These are phyloP conservation scores for Ilyonectria destructans DNA, from an alignment of 2,329 filamentous ascomycete species.

Conservation along the genomic window DNA sequence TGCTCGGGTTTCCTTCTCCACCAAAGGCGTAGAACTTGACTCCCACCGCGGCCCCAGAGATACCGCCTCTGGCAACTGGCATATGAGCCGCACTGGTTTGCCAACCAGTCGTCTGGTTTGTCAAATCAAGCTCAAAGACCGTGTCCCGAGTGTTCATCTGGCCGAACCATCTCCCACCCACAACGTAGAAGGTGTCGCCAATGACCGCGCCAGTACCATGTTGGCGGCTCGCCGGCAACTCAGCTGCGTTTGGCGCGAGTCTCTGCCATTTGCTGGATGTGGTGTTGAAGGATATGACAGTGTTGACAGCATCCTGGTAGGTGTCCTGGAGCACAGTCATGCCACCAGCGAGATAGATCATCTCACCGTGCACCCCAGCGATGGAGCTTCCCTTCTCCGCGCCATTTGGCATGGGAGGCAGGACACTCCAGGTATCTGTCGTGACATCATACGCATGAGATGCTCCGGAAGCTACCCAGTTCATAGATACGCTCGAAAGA, in stretches of 20 bases:
- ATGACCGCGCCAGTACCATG: constrained; percentile 54
- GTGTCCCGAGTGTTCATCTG: constrained; percentile 53
- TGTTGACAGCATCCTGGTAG: constrained; percentile 49
- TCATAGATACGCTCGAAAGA: neutral
- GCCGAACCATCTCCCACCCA: constrained; percentile 54
- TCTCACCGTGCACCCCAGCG: constrained; percentile 50
- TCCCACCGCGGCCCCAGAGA: constrained; percentile 49
- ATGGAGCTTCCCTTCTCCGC: constrained; percentile 53
- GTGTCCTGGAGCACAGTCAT: constrained; percentile 46
- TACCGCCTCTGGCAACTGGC: constrained; percentile 57
- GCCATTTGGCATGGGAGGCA: constrained; percentile 49
- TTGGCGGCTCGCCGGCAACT: constrained; percentile 55
- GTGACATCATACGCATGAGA: constrained; percentile 53
- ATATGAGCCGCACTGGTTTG: constrained; percentile 48
- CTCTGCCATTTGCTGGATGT: constrained; percentile 45
- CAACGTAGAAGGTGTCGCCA: constrained; percentile 54
- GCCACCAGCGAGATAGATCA: constrained; percentile 58
- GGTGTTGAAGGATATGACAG: constrained; percentile 53
- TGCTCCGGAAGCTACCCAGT: constrained; percentile 49
- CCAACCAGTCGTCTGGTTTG: constrained; percentile 49
- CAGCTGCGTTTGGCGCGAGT: constrained; percentile 44
- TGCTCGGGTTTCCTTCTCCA: constrained; percentile 54
- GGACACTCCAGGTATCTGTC: constrained; percentile 47
- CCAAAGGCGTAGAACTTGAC: constrained; percentile 55
- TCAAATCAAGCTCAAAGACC: constrained; percentile 55